These are phyloP conservation scores for bread wheat (Triticum aestivum) DNA, from an alignment of 176 grass and related monocot species.

Conservation along the genomic window DNA sequence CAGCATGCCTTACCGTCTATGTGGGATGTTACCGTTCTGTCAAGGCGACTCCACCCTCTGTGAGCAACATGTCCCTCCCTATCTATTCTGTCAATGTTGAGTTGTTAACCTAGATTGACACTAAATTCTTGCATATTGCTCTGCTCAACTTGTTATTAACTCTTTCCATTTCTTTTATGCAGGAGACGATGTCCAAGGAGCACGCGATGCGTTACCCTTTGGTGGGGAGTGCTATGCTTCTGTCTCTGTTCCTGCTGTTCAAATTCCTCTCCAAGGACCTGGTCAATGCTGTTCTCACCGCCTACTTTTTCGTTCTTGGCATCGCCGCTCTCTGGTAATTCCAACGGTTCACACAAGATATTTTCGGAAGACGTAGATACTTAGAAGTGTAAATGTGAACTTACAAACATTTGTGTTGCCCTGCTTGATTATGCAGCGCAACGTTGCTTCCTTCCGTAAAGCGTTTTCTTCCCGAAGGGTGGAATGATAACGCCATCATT, in stretches of 20 bases:
- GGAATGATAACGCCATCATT: slow-evolving; percentile 60
- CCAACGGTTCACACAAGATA: neutral
- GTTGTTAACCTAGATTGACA: neutral
- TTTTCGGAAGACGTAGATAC: neutral
- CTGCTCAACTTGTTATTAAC: neutral
- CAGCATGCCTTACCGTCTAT: slow-evolving; percentile 92
- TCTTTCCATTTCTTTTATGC: slow-evolving; percentile 15
- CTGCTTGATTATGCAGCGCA: slow-evolving; percentile 44
- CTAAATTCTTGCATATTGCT: neutral
- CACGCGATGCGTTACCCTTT: slow-evolving; percentile 96
- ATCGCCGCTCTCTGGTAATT: slow-evolving; percentile 78
- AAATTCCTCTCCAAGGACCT: slow-evolving; percentile 96
- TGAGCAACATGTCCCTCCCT: slow-evolving; percentile 37
- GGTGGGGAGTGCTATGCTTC: slow-evolving; percentile 93
- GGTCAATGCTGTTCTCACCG: slow-evolving; percentile 77
- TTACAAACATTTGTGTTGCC: neutral
- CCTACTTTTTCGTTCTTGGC: slow-evolving; percentile 96
- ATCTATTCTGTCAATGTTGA: neutral
- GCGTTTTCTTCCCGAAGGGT: slow-evolving; percentile 71
- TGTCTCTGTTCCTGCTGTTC: slow-evolving; percentile 88
- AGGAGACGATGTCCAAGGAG: slow-evolving; percentile 98
- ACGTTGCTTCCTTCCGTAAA: slow-evolving; percentile 78
- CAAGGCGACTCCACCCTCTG: slow-evolving; percentile 71
- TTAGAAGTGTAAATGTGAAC: neutral
- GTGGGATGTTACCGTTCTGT: slow-evolving; percentile 91